Percentiles rank a stretch among this genome's conserved stretches.
phyloP scores from a whole-genome alignment of 1,284 basidiomycete species.

The Amylostereum areolatum region DNA sequence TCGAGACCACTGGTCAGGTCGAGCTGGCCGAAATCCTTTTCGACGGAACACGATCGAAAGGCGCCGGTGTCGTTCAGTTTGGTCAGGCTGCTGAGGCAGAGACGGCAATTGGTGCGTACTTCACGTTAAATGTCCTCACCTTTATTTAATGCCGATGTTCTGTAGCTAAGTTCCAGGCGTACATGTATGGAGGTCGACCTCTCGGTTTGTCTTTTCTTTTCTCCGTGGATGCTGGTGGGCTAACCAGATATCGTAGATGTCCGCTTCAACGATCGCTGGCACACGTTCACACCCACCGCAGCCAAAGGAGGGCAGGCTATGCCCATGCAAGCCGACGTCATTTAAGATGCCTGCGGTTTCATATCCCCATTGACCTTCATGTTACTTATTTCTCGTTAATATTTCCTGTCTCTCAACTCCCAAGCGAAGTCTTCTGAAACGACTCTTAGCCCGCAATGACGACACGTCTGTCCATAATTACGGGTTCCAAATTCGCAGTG shows the following conservation, averaged over 20 bases:
- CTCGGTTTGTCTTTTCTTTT: constrained; percentile 48
- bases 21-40: constrained; percentile 92
- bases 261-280: constrained; percentile 89
- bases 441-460: too few species aligned
- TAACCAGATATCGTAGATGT: constrained; percentile 44
- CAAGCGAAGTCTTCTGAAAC: too few species aligned
- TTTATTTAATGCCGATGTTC: constrained; percentile 48
- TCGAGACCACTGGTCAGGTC: constrained; percentile 95
- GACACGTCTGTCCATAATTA: too few species aligned
- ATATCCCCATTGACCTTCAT: too few species aligned
- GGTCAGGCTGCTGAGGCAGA: constrained; percentile 85
- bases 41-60: constrained; percentile 87
- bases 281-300: constrained; percentile 79
- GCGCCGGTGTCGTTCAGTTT: constrained; percentile 94
- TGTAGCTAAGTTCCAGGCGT: constrained; percentile 83
- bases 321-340: constrained; percentile 46
- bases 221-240: neutral
- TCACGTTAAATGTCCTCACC: constrained; percentile 3
- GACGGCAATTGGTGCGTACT: constrained; percentile 73
- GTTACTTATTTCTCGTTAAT: too few species aligned
- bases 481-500: too few species aligned
- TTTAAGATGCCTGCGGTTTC: constrained; percentile 53
- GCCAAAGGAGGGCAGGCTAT: constrained; percentile 76
- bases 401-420: too few species aligned
- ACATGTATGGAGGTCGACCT: constrained; percentile 86